Percentiles rank a stretch among this genome's conserved stretches.
Conservation (phyloP, 352 stramenopile genomes). For the Plasmopara viticola region DNA sequence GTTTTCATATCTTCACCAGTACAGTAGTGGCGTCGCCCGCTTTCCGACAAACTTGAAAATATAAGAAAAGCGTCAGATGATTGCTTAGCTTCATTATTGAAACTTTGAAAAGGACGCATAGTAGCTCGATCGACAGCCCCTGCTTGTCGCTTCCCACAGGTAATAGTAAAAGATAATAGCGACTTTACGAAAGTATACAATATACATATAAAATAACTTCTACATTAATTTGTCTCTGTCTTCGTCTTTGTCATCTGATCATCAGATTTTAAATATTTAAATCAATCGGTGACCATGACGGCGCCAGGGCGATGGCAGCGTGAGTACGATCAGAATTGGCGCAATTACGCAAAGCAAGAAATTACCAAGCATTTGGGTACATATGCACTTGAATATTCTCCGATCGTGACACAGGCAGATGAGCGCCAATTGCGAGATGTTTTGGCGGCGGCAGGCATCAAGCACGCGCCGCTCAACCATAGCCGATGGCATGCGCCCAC, state of each 20-base stretch:
- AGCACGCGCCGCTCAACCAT: slow-evolving; percentile 28
- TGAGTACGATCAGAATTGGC: slow-evolving; percentile 65
- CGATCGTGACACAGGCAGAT: slow-evolving; percentile 27
- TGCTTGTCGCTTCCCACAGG: no score
- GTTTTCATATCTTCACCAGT: slow-evolving; percentile 28
- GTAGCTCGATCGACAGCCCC: no score
- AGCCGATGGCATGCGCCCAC: slow-evolving; percentile 25
- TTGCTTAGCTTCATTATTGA: not conserved
- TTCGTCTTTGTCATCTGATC: not conserved
- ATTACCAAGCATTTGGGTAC: slow-evolving; percentile 35
- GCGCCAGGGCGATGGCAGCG: slow-evolving; percentile 36
- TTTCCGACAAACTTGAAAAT: slow-evolving; percentile 6
- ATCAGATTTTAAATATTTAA: slow-evolving; percentile 25
- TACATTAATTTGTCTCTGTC: no score
- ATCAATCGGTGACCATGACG: slow-evolving; percentile 6
- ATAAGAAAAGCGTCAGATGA: slow-evolving; percentile 6
- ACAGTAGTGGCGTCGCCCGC: slow-evolving; percentile 26
- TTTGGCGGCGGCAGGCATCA: slow-evolving; percentile 23
- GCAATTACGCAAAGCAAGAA: slow-evolving; percentile 28
- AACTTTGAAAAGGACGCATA: no score
- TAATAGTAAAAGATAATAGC: no score
- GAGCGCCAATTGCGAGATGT: slow-evolving; percentile 34
- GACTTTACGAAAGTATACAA: no score
- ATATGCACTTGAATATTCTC: slow-evolving; percentile 15
- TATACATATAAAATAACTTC: no score